Evolutionary conservation across 2,329 filamentous ascomycete genomes (phyloP), one percentile per base, ranked within the genome.

Genomic region (Fusarium fracticaudum): DNA sequence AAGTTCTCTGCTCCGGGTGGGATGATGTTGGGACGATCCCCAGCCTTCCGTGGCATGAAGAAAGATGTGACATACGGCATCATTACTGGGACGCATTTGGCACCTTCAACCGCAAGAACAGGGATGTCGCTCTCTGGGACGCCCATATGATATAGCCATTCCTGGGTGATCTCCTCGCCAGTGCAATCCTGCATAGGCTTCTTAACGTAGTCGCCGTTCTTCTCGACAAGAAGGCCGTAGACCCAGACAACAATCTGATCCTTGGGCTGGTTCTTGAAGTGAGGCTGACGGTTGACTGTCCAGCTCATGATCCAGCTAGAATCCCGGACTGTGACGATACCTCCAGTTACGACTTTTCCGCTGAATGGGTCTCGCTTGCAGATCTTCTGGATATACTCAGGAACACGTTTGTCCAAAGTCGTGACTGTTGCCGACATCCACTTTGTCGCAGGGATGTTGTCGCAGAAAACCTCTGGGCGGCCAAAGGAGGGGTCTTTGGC

Each of bases 281-380:
- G 60, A 24, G 60, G 60, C 22, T 63, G 60, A 5, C 60, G 59
- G 17, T 63, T 58, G 9, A 63, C 60, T 0, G 60, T 63, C 60
- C 60, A 63, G 51, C 60, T 63, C 51, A 63, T 45, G 17, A 63
- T 45, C 51, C 60, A 63, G 24, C 33, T 63, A 6, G 51, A 63
- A 33, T 63, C 60, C 5, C 51, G 51, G 17, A 29, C 60, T 15
- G 60, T 63, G 6, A 63, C 51, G 1, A 63, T 63, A 12, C 51
- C 60, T 24, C 60, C 60, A 8, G 60, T 63, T 5, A 63, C 51
- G 6, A 59, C 51, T 2, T 29, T 37, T 6, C 60, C 60, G 10
- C 60, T 58, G 22, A 63, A 63, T n/a, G 60, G 60, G 3, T 62
- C 60, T 38, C 60, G 60, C 24, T 58, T 62, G 15, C 60, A 62